Evolutionary conservation across 2,329 filamentous ascomycete species (phyloP), one percentile per base, ranked within the genome.

Genomic region (Colletotrichum plurivorum): DNA sequence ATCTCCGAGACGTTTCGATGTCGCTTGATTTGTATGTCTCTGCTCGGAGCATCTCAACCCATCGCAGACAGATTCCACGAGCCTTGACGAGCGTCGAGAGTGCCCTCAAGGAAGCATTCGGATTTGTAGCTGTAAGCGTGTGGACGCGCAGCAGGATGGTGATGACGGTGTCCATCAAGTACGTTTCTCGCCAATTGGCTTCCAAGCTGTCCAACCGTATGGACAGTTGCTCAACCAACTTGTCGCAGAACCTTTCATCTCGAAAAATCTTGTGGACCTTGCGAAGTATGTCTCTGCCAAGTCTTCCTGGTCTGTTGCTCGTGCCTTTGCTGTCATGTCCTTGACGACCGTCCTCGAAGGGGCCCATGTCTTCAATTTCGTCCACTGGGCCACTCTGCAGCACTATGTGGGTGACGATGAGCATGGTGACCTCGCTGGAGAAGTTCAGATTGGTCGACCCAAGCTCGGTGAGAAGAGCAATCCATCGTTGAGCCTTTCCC

Each of bases 401-500:
- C 0, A 84, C 79, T 1, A 93, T 77, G 9, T 87, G 85, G 1
- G 79, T 78, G 1, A 93, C 74, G 0, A 92, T 71, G 0, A 79
- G 67, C 36, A 82, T 81, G 0, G 87, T 87, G 0, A 84, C 81
- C 36, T 87, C 82, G 0, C 83, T 84, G 36, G 86, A 88, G 69
- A 93, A 88, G 70, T 92, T 92, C 3, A 94, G 59, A 67, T 88
- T 77, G 0, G 85, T 83, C 0, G 84, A 83, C 0, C 81, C 86
- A 5, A 90, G 70, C 68, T 90, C 88, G 0, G 81, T 75, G 0
- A 88, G 73, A 0, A 90, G 78, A 0, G 79, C 77, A 0, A 81
- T 72, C 88, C 88, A 90, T 0, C 88, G 81, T 0, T 83, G 78
- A 10, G 79, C 72, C 3, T 78, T 80, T 0, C 87, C 87, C 0